phyloP scores from a whole-genome alignment of 257 asterid species.

The Misopates orontium region DNA sequence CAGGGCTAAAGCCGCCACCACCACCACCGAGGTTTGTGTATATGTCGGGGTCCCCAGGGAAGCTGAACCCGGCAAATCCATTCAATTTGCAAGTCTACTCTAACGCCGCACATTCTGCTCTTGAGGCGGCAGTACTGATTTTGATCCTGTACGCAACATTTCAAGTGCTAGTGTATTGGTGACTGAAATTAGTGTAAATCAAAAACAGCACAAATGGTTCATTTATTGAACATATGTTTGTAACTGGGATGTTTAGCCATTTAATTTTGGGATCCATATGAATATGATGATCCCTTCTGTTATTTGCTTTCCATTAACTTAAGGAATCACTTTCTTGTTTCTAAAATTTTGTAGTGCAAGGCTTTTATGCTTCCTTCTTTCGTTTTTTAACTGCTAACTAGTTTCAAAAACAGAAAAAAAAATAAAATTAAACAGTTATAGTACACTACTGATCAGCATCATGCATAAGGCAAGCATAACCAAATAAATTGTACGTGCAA shows the following conservation, averaged over 20 bases:
- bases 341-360: not conserved
- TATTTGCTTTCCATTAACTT: not conserved
- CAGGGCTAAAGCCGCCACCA: constrained; percentile 19
- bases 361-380: not conserved
- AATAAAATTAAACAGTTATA: not conserved
- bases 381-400: not conserved
- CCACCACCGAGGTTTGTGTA: constrained; percentile 39
- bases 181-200: not conserved
- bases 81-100: not conserved
- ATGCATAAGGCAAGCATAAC: not conserved
- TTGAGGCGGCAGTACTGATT: not conserved
- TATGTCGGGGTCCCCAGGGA: constrained; percentile 19
- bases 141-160: not conserved
- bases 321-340: not conserved
- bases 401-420: not conserved
- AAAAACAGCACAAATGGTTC: not conserved
- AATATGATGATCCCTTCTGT: not conserved
- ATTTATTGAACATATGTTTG: not conserved
- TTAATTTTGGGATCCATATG: not conserved
- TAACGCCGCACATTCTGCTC: not conserved
- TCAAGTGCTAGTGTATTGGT: constrained; percentile 21
- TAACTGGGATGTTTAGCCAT: not conserved
- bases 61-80: constrained; percentile 19
- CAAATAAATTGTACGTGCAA: not conserved
- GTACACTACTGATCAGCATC: not conserved